Base-by-base conservation (phyloP, 257 asterid species). In the Verbascum thapsus region DNA sequence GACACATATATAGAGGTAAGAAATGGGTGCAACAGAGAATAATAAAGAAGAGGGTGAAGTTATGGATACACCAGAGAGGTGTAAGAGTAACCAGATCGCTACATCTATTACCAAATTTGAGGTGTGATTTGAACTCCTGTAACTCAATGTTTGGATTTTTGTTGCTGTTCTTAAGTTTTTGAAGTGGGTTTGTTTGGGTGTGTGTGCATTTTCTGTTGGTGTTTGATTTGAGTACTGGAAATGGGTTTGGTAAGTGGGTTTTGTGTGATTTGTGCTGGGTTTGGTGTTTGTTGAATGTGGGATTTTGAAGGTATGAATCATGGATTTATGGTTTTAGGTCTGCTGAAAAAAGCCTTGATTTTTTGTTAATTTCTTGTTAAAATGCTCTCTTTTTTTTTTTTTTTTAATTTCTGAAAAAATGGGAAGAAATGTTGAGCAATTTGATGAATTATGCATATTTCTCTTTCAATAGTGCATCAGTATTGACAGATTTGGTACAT, bases 31-130 rank as follows among this genome's bases (percentile, higher is more conserved):
- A 9, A 67, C 51, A 43, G 72, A 53, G 68, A 20, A 19, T n/a
- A 37, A 32, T 16, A 44, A 17, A 26, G 81, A 78, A 61, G 81
- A 69, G 17, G 47, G 62, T n/a, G 86, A 73, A 68, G 84, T 83
- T 69, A 87, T 89, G 96, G 98, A 85, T 51, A 92, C 98, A 44
- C 98, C 98, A 1, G 88, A 85, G 54, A 83, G 89, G 78, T 80
- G 81, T 81, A 86, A 78, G 79, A 78, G 15, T 64, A 57, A 19
- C 72, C 96, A 92, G 91, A 88, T 88, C 85, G 78, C 81, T 4
- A 57, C 84, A 0, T 80, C 95, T 35, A 17, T 76, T 9, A 59
- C 75, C 76, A 88, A 79, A 68, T 86, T 88, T 61, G 97, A 92
- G 98, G 98, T 91, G 34, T 53, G 54, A 67, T n/a, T 72, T 76